These are phyloP conservation scores for Didymella lethalis DNA, from an alignment of 2,329 filamentous ascomycete species.

Conservation along the genomic window DNA sequence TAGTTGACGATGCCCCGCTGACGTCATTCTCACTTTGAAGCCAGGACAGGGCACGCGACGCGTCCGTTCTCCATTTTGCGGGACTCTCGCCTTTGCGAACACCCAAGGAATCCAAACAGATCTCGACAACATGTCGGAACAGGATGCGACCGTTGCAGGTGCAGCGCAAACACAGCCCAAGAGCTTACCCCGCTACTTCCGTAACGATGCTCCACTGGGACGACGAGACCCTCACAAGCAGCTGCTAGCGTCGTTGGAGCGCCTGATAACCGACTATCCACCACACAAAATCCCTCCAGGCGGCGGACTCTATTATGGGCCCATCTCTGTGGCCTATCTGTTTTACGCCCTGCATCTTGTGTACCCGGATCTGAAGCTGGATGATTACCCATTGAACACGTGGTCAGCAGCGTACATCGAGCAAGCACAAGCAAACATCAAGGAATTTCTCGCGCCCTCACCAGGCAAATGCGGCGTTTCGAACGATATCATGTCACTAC, in stretches of 20 bases:
- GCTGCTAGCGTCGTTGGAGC: conserved; percentile 58
- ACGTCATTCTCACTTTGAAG: conserved; percentile 29
- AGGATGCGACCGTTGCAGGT: conserved; percentile 24
- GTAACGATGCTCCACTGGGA: conserved; percentile 49
- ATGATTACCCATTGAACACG: conserved; percentile 56
- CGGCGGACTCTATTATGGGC: conserved; percentile 61
- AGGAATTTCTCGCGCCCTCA: conserved; percentile 57
- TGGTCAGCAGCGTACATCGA: conserved; percentile 61
- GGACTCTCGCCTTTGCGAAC: conserved; percentile 7
- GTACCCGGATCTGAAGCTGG: conserved; percentile 58
- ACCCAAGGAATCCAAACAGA: neutral
- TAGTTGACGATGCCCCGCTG: conserved; percentile 25
- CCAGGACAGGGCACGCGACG: conserved; percentile 1
- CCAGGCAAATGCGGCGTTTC: conserved; percentile 58
- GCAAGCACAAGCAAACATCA: conserved; percentile 59
- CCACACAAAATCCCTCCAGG: conserved; percentile 56
- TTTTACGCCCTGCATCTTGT: conserved; percentile 60
- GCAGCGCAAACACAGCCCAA: conserved; percentile 34
- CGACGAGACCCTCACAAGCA: conserved; percentile 59
- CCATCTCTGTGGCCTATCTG: conserved; percentile 59
- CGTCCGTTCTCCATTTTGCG: neutral
- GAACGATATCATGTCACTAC: conserved; percentile 60
- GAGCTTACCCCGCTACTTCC: conserved; percentile 52
- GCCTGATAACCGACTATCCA: conserved; percentile 58
- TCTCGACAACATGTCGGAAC: conserved; percentile 39